Base-by-base conservation (phyloP, 2,329 filamentous ascomycete species). In the Fusarium palustre region DNA sequence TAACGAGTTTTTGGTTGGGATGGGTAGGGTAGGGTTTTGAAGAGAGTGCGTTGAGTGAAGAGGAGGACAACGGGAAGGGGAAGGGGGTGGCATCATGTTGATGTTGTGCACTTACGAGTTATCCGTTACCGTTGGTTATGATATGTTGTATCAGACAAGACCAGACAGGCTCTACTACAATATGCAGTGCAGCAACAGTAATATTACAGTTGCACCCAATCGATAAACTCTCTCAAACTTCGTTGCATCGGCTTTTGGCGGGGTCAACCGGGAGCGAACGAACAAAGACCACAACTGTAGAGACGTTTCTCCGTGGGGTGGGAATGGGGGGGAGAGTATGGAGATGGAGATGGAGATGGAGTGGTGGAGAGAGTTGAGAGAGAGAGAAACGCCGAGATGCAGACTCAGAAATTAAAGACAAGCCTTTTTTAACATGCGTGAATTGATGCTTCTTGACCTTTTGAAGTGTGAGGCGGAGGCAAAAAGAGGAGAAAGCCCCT, bases 371-470 rank as follows among this genome's bases (percentile, higher is more conserved):
- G 57, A 20, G 18, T 31, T 11, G 16, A 11, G 9, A 30, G n/a
- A 30, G 56, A 41, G n/a, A n/a, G n/a, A n/a, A 24, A 25, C 13
- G 39, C 39, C 39, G 22, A 42, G 39, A 41, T 22, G 15, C 34
- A 49, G 54, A 47, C 34, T 56, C 48, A 57, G 20, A 15, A 20
- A 30, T 43, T 55, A 24, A 39, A 22, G 36, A 42, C 61, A 66
- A 61, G 66, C 66, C 61, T 66, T 69, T 52, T 53, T 50, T n/a
- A 38, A 64, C 31, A 64, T 64, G 61, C 53, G 59, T 67, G 64
- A 64, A 55, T 65, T 68, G 59, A 53, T 45, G 33, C 22, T 30
- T 33, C 39, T 36, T 34, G 24, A 42, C 56, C 33, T 39, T 59
- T 53, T 60, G 50, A 56, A 60, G 66, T 60, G 55, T n/a, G n/a